Evolutionary conservation across 1,284 basidiomycete genomes (phyloP), one percentile per base, ranked within the genome.

Genomic region (Rhodotorula sp.): DNA sequence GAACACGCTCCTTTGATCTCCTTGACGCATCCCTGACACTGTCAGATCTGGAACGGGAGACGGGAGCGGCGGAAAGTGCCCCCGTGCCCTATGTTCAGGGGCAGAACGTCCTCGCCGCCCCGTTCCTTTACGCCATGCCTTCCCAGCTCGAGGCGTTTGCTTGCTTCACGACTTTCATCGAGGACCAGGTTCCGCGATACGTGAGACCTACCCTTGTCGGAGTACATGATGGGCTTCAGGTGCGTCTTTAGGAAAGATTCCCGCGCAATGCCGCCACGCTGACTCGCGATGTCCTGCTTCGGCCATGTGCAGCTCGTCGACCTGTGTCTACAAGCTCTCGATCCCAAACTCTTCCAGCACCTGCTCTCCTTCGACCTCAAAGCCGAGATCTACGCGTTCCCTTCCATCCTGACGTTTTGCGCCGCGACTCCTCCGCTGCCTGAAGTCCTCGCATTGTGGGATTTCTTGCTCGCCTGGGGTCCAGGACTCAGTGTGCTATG

Each of bases 311-410:
- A 97, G 93, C 87, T 98, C 18, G 85, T 98, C 10, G 96, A 98
- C 80, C 86, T 89, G 73, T 98, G 94, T 79, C 84, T 99, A 31
- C 89, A 92, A 79, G 90, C 93, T 59, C 90, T 97, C 18, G 96
- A 99, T 80, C 87, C 89, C 0, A 90, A 93, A 58, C 85, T 99
- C 23, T 96, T 87, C 79, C 84, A 85, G 20, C 86, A 94, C 81
- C 84, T 99, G 54, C 87, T 90, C 48, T 90, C 89, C 52, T 96
- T 95, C 80, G 95, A 95, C 75, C 87, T 99, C n/a, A 91, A 90
- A n/a, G 96, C 96, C 8, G 94, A 98, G 80, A 88, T 99, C 49
- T 98, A 98, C 81, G 96, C 95, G 1, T 98, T 99, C 79, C 92
- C 96, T 60, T 97, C 95, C 67, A 88, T 98, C 34, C 86, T 99